These are phyloP conservation scores for Closterium sp. DNA, from an alignment of 139 green algal species.

Conservation along the genomic window DNA sequence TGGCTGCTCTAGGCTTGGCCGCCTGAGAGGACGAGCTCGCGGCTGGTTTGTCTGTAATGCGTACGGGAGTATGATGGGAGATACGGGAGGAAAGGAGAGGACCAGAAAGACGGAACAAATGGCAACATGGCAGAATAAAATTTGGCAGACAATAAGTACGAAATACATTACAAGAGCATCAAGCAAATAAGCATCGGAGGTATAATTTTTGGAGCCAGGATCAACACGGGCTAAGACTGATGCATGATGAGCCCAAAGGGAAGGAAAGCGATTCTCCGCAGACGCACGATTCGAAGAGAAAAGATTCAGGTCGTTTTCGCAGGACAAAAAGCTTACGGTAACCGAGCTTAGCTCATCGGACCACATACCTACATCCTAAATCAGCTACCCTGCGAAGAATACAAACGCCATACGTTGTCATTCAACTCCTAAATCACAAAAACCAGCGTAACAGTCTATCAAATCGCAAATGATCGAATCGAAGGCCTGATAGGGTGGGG, in stretches of 20 bases:
- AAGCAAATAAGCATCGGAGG: no score
- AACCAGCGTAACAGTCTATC: not conserved
- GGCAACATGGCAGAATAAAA: no score
- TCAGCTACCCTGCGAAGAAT: not conserved
- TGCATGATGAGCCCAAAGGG: not conserved
- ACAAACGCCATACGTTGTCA: not conserved
- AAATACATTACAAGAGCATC: no score
- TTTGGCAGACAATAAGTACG: no score
- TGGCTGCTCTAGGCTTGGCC: no score
- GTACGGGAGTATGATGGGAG: not conserved
- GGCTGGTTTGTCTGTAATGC: not conserved
- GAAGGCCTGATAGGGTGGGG: no score
- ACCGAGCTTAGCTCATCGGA: no score
- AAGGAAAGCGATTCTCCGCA: not conserved
- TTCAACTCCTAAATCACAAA: not conserved
- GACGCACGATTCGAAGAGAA: not conserved
- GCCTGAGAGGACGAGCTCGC: no score
- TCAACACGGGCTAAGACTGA: not conserved
- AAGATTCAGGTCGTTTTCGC: no score
- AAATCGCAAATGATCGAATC: no score
- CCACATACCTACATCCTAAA: not conserved
- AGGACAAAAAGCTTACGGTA: no score
- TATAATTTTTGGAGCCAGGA: no score
- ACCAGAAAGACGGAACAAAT: not conserved
- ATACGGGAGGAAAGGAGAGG: not conserved